Conservation (phyloP, 208 protist genomes). For the Phytomonas sp. region DNA sequence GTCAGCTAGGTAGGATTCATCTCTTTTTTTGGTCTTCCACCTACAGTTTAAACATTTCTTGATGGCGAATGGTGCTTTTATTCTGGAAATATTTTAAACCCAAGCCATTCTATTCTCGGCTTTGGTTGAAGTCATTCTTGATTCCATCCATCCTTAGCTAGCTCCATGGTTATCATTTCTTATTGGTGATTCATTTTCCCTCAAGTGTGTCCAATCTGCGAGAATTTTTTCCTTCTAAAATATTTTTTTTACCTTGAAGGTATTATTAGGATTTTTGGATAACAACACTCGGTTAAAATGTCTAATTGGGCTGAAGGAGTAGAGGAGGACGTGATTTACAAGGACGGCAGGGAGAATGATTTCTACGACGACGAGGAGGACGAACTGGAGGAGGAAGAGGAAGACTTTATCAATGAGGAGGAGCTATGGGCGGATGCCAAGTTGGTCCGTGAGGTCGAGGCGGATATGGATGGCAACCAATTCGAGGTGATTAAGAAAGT, state of each 20-base stretch:
- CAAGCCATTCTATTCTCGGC: not conserved
- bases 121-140: not conserved
- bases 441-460: conserved; percentile 25
- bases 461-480: conserved; percentile 44
- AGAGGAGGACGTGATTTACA: conserved; percentile 41
- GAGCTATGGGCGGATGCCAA: conserved; percentile 62
- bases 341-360: conserved; percentile 23
- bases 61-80: not conserved
- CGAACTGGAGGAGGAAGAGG: conserved; percentile 14
- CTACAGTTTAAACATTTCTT: not conserved
- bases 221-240: conserved; percentile 6
- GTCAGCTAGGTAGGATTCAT: not conserved
- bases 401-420: conserved; percentile 15
- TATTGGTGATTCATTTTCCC: not conserved
- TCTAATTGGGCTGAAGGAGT: conserved; percentile 46
- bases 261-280: not conserved
- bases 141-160: not conserved
- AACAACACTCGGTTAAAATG: conserved; percentile 8
- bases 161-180: not conserved
- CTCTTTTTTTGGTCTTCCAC: conserved; percentile 7
- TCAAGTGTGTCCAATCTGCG: not conserved
- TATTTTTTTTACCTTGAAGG: conserved; percentile 7
- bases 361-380: conserved; percentile 26
- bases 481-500: conserved; percentile 68
- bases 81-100: not conserved